Conservation (phyloP, 2,329 filamentous ascomycete species). For the Laburnicola sp. region DNA sequence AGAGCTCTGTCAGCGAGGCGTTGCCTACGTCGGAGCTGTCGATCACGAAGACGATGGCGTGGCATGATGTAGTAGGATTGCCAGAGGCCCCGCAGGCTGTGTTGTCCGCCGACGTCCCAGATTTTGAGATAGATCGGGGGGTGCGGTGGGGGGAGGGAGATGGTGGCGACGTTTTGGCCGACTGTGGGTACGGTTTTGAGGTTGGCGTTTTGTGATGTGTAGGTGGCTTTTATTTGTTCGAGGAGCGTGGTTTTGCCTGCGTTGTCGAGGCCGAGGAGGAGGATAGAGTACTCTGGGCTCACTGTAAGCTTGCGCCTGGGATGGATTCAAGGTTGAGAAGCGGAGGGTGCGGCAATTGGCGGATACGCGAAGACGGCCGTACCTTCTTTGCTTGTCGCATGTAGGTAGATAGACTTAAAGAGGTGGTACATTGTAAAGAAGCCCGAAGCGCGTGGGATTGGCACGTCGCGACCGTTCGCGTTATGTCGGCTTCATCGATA, state of each 20-base stretch:
- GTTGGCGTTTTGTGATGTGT: constrained; percentile 68
- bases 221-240: constrained; percentile 91
- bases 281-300: constrained; percentile 84
- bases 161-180: constrained; percentile 92
- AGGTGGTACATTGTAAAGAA: constrained; percentile 83
- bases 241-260: constrained; percentile 98
- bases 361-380: constrained; percentile 2
- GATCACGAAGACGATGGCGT: constrained; percentile 97
- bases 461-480: too few species aligned
- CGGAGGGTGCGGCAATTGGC: neutral
- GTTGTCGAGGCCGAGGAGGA: constrained; percentile 95
- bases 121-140: constrained; percentile 97
- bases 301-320: constrained; percentile 10
- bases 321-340: neutral
- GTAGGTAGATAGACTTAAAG: constrained; percentile 89
- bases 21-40: constrained; percentile 93
- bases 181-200: constrained; percentile 93
- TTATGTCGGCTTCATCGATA: too few species aligned
- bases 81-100: constrained; percentile 86
- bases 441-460: constrained; percentile 17
- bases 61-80: constrained; percentile 94
- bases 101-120: constrained; percentile 96
- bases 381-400: constrained; percentile 97
- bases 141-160: constrained; percentile 62
- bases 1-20: constrained; percentile 64